These are phyloP conservation scores for Taphrina sp. DNA, from an alignment of 1,139 yeast genomes.

Conservation along the genomic window DNA sequence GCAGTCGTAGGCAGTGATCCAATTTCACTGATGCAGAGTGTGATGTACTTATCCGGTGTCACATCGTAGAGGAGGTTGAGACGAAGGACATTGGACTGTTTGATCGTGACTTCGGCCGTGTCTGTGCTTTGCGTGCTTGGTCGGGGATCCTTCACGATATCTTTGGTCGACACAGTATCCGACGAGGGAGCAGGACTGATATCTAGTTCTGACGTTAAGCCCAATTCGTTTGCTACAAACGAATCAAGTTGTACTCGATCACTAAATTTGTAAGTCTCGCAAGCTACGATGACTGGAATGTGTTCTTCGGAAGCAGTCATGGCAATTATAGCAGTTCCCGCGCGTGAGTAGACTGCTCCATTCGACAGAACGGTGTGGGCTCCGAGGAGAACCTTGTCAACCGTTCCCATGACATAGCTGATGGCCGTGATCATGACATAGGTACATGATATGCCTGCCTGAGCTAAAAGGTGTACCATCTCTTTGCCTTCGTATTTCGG, in stretches of 20 bases:
- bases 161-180: conserved; percentile 36
- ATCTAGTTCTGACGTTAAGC: conserved; percentile 65
- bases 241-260: conserved; percentile 95
- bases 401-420: conserved; percentile 72
- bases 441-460: conserved; percentile 59
- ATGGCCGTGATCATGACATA: conserved; percentile 79
- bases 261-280: conserved; percentile 91
- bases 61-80: conserved; percentile 87
- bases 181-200: conserved; percentile 42
- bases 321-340: conserved; percentile 91
- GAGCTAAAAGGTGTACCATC: conserved; percentile 62
- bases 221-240: conserved; percentile 87
- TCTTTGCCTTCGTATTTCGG: conserved; percentile 92
- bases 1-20: conserved; percentile 97
- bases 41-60: conserved; percentile 90
- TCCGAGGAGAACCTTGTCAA: conserved; percentile 87
- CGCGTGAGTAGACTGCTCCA: conserved; percentile 88
- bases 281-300: conserved; percentile 90
- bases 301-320: conserved; percentile 85
- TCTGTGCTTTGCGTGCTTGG: neutral
- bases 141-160: neutral
- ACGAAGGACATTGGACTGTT: conserved; percentile 56
- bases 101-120: neutral
- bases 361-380: conserved; percentile 97
- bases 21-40: conserved; percentile 91